phyloP scores from a whole-genome alignment of 768 basidiomycete species.

The Tulasnella sp. region DNA sequence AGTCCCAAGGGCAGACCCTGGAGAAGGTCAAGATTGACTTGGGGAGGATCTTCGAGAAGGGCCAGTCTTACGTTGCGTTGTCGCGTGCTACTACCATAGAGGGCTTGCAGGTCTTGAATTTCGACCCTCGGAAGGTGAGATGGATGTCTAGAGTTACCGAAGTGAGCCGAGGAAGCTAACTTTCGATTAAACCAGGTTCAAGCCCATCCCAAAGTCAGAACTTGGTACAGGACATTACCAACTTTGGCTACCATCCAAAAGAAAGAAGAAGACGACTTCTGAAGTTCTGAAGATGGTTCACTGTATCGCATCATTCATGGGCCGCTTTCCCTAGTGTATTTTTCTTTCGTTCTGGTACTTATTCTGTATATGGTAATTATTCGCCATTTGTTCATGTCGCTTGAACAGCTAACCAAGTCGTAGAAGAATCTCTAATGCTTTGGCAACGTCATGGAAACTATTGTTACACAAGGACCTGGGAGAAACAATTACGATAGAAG shows the following conservation, averaged over 20 bases:
- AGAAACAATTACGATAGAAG: neutral
- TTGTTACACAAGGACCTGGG: neutral
- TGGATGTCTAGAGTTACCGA: neutral
- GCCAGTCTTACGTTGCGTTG: slow-evolving; percentile 89
- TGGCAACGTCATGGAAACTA: neutral
- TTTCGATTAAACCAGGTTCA: slow-evolving; percentile 47
- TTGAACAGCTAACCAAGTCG: neutral
- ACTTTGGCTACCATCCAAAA: neutral
- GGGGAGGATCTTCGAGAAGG: slow-evolving; percentile 88
- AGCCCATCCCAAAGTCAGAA: slow-evolving; percentile 66
- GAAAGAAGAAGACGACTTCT: neutral
- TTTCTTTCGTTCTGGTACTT: neutral
- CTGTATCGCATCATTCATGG: neutral
- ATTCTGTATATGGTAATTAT: neutral
- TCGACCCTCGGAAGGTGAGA: slow-evolving; percentile 65
- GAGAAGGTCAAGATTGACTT: slow-evolving; percentile 94
- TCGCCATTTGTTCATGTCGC: neutral
- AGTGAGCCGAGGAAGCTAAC: neutral
- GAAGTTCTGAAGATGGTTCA: neutral
- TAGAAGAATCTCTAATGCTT: neutral
- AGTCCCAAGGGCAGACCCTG: slow-evolving; percentile 95
- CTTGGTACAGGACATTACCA: slow-evolving; percentile 64
- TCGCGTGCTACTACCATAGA: slow-evolving; percentile 84
- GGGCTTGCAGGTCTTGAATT: slow-evolving; percentile 80
- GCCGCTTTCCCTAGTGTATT: neutral